These are phyloP conservation scores for Yarrowia deformans DNA, from an alignment of 805 yeast species.

Conservation along the genomic window DNA sequence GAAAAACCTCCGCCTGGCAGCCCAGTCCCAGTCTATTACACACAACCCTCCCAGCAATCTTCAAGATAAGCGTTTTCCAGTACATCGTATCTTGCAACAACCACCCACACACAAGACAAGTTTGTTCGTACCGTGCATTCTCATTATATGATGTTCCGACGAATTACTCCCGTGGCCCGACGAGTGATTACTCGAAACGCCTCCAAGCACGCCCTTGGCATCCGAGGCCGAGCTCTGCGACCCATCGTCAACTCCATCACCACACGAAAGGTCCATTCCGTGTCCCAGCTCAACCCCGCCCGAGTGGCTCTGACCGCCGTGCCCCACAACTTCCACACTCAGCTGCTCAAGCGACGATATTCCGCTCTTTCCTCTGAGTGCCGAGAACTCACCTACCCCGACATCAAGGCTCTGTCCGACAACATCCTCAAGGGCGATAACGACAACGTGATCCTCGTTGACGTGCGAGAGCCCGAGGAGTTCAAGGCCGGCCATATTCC, in stretches of 20 bases:
- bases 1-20: slow-evolving; percentile 3
- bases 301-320: slow-evolving; percentile 32
- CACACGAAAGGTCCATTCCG: slow-evolving; percentile 37
- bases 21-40: not conserved
- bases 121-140: not conserved
- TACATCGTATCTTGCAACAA: slow-evolving; percentile 24
- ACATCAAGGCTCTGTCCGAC: slow-evolving; percentile 56
- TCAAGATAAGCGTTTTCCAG: slow-evolving; percentile 26
- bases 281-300: slow-evolving; percentile 32
- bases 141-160: slow-evolving; percentile 25
- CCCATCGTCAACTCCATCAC: slow-evolving; percentile 35
- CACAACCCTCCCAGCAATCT: slow-evolving; percentile 29
- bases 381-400: slow-evolving; percentile 35
- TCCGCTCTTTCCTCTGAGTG: slow-evolving; percentile 23
- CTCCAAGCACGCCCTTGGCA: slow-evolving; percentile 8
- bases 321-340: slow-evolving; percentile 32
- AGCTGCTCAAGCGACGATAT: slow-evolving; percentile 36
- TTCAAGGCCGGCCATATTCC: slow-evolving; percentile 78
- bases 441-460: slow-evolving; percentile 68
- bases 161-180: slow-evolving; percentile 34
- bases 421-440: slow-evolving; percentile 51
- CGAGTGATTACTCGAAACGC: slow-evolving; percentile 30
- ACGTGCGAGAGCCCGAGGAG: slow-evolving; percentile 93
- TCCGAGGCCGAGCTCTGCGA: slow-evolving; percentile 34
- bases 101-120: not conserved